A percentile compares a stretch with the other conserved stretches of the same genome.
These are phyloP conservation scores for Nicotiana obtusifolia DNA, from an alignment of 257 asterid species.

Conservation along the genomic window DNA sequence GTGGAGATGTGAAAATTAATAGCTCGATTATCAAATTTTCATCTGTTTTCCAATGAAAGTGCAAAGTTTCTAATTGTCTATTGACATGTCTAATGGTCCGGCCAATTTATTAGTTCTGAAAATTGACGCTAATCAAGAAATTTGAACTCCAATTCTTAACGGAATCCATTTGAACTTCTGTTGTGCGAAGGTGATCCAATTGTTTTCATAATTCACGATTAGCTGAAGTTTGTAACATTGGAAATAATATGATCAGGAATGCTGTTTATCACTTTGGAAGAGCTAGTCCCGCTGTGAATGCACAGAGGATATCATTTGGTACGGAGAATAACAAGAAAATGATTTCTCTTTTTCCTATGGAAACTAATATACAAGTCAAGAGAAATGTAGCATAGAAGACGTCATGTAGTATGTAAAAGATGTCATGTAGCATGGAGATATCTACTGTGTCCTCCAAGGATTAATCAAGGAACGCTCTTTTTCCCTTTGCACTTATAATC, in stretches of 20 bases:
- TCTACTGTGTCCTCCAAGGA: not conserved
- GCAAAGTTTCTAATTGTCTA: not conserved
- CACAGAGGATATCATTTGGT: not conserved
- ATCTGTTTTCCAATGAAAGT: not conserved
- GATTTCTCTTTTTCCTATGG: not conserved
- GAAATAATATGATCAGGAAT: not conserved
- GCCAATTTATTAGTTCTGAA: not conserved
- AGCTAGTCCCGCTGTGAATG: not conserved
- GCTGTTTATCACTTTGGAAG: not conserved
- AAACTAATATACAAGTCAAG: not conserved
- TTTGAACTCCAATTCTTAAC: not conserved
- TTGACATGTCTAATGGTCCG: not conserved
- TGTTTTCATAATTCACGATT: not conserved
- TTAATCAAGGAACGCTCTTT: not conserved
- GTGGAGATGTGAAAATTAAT: not conserved
- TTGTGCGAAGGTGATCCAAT: not conserved
- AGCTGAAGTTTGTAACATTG: not conserved
- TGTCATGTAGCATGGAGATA: slow-evolving; percentile 1
- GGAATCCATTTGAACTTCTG: not conserved
- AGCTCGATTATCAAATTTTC: not conserved
- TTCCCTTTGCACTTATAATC: not conserved
- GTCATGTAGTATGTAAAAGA: not conserved
- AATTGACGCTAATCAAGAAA: not conserved
- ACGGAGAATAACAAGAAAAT: not conserved
- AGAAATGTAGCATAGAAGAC: slow-evolving; percentile 5